Percentiles rank a stretch among this genome's conserved stretches.
Conservation (phyloP, 2,329 filamentous ascomycete genomes). For the Knoxdaviesia capensis region DNA sequence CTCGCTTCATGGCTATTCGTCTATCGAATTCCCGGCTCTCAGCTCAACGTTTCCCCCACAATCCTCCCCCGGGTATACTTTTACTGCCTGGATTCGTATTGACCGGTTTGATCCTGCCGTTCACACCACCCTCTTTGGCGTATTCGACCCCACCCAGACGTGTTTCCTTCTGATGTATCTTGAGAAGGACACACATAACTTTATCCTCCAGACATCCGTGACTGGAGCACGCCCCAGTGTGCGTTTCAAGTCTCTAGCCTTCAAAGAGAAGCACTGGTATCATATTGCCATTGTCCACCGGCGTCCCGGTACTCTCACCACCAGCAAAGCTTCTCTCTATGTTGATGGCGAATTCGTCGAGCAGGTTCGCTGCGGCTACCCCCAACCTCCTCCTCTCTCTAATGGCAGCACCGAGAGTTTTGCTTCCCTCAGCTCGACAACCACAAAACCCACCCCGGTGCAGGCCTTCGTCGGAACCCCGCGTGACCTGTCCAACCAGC, state of each 20-base stretch:
- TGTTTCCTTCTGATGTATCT: constrained; percentile 90
- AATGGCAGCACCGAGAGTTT: constrained; percentile 47
- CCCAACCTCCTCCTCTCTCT: constrained; percentile 47
- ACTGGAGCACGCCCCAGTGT: constrained; percentile 73
- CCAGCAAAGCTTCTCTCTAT: constrained; percentile 71
- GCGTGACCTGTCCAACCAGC: constrained; percentile 57
- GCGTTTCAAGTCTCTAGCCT: constrained; percentile 68
- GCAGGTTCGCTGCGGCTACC: constrained; percentile 77
- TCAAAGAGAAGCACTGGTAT: constrained; percentile 69
- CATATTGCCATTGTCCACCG: constrained; percentile 81
- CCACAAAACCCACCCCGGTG: constrained; percentile 42
- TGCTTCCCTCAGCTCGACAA: constrained; percentile 41
- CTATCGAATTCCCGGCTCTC: constrained; percentile 74
- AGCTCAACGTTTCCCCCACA: constrained; percentile 70
- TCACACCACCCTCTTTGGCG: constrained; percentile 90
- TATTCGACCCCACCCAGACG: constrained; percentile 77
- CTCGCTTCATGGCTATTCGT: constrained; percentile 69
- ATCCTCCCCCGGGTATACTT: constrained; percentile 67
- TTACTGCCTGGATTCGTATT: constrained; percentile 74
- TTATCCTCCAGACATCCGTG: constrained; percentile 92
- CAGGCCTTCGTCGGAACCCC: constrained; percentile 91
- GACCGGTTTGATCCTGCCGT: constrained; percentile 67
- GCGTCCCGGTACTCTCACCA: constrained; percentile 50
- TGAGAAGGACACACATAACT: constrained; percentile 79
- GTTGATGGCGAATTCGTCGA: constrained; percentile 89